phyloP scores from a whole-genome alignment of 495 filamentous ascomycete species.

The Copromyces sp. region DNA sequence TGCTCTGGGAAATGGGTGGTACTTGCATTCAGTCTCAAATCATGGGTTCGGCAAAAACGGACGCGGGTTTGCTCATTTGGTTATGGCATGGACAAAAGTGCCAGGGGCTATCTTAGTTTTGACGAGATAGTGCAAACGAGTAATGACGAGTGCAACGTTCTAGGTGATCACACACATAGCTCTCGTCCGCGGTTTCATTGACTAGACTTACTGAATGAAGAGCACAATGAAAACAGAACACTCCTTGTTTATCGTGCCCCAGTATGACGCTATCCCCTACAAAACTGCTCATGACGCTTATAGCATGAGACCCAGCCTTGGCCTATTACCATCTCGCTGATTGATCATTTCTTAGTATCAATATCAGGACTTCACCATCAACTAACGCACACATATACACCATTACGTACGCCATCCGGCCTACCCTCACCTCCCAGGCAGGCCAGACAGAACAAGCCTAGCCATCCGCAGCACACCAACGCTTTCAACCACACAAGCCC shows the following conservation, averaged over 20 bases:
- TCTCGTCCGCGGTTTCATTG: background rate
- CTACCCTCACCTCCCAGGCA: background rate
- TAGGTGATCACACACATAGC: slow-evolving; percentile 2
- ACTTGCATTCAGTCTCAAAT: slow-evolving; percentile 31
- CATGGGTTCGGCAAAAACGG: slow-evolving; percentile 31
- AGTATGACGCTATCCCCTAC: background rate
- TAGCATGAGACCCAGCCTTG: background rate
- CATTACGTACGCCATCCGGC: background rate
- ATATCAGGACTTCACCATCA: background rate
- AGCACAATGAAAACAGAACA: background rate
- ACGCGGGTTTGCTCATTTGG: slow-evolving; percentile 25
- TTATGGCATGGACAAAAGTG: slow-evolving; percentile 22
- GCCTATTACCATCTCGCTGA: background rate
- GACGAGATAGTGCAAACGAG: slow-evolving; percentile 21
- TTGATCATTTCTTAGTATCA: background rate
- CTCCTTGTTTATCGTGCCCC: background rate
- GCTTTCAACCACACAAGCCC: background rate
- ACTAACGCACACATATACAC: background rate
- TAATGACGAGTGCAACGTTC: slow-evolving; percentile 16
- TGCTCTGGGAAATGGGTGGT: slow-evolving; percentile 27
- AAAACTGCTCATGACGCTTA: background rate
- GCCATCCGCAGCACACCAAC: background rate
- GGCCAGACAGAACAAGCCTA: too few relatives aligned
- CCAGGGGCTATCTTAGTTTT: slow-evolving; percentile 21
- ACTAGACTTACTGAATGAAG: background rate